Conservation (phyloP, 306 rosid genomes). For the Comarum palustre region DNA sequence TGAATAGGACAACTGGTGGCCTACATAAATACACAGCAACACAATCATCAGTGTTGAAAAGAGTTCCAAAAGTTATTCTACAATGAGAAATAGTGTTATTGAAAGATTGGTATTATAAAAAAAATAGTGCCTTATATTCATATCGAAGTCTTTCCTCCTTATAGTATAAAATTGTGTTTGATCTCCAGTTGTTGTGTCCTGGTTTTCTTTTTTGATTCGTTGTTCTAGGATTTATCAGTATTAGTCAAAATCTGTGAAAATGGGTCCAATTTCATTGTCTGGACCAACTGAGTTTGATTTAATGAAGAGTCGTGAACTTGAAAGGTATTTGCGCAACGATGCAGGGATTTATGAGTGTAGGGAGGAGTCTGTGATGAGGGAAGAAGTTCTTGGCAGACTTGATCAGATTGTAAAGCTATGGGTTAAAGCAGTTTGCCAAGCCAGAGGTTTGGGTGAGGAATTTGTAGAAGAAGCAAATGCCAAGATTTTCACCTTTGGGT, state of each 20-base stretch:
- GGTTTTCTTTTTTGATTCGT: neutral
- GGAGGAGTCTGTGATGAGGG: slow-evolving; percentile 84
- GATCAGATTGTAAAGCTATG: slow-evolving; percentile 92
- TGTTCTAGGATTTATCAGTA: neutral
- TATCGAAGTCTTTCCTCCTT: neutral
- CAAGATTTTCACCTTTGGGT: slow-evolving; percentile 90
- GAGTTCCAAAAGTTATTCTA: too few relatives aligned
- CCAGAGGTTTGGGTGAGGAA: slow-evolving; percentile 82
- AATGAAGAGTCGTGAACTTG: slow-evolving; percentile 67
- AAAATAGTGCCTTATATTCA: too few relatives aligned
- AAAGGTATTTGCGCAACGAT: slow-evolving; percentile 76
- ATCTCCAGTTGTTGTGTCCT: neutral
- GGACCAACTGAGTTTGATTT: slow-evolving; percentile 80
- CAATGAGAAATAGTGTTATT: too few relatives aligned
- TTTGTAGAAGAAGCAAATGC: slow-evolving; percentile 91
- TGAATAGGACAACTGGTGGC: too few relatives aligned
- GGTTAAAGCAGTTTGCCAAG: slow-evolving; percentile 73
- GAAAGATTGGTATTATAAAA: too few relatives aligned
- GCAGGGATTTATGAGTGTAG: slow-evolving; percentile 81
- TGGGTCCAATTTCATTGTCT: slow-evolving; percentile 68
- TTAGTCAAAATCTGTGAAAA: neutral
- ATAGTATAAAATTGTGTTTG: neutral
- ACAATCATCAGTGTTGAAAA: too few relatives aligned
- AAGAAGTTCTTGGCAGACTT: slow-evolving; percentile 90
- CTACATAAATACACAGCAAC: too few relatives aligned